Conservation (phyloP, 176 grass and related monocot species). For the Panicum miliaceum region DNA sequence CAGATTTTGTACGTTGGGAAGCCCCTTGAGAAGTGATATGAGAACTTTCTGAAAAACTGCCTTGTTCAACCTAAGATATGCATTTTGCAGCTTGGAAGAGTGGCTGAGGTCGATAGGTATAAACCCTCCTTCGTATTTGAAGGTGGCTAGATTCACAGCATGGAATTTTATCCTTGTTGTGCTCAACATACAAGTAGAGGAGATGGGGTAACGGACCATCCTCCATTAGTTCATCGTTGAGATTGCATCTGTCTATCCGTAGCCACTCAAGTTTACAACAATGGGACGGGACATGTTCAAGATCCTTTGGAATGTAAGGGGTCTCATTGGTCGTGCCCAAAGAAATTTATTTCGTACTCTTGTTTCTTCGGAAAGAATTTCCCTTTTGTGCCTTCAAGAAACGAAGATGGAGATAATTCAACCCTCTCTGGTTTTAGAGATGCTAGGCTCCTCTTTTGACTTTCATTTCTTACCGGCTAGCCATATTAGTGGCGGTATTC, state of each 20-base stretch:
- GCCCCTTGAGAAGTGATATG: background rate
- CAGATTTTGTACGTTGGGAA: conserved; percentile 24
- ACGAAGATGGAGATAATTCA: too few relatives aligned
- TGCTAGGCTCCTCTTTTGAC: too few relatives aligned
- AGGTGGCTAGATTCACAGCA: background rate
- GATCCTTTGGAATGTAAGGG: too few relatives aligned
- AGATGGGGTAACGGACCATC: background rate
- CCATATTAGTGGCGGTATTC: too few relatives aligned
- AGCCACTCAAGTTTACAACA: background rate
- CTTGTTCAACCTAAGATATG: background rate
- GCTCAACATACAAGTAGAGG: background rate
- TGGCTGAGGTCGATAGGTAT: background rate
- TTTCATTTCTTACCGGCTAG: too few relatives aligned
- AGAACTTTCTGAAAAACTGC: background rate
- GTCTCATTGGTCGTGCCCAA: too few relatives aligned
- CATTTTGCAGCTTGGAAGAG: background rate
- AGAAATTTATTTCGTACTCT: too few relatives aligned
- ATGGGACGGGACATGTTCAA: background rate
- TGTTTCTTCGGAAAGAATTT: too few relatives aligned
- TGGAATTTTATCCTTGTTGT: background rate
- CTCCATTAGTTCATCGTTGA: background rate
- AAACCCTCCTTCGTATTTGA: background rate
- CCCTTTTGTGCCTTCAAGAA: too few relatives aligned
- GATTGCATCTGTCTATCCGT: background rate
- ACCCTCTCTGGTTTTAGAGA: too few relatives aligned